Evolutionary conservation across 352 stramenopile species (phyloP).

Genomic region (Globisporangium mamillatum): DNA sequence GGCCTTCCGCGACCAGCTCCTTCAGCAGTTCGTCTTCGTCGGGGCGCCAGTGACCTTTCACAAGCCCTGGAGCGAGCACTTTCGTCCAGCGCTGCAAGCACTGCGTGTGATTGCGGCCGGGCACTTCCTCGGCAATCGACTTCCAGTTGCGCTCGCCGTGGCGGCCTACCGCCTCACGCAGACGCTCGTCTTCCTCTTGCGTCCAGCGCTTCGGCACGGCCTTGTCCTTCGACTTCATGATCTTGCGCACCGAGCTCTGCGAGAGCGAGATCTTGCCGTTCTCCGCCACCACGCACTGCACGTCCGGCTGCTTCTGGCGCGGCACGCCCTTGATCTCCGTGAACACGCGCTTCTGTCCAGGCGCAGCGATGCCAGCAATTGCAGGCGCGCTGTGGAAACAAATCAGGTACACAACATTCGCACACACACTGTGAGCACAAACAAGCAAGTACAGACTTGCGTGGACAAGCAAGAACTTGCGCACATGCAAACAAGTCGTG

Average conservation of each 20-base stretch:
- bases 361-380: background rate
- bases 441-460: background rate
- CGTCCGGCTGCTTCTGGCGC: slow-evolving; percentile 79
- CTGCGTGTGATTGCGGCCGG: slow-evolving; percentile 84
- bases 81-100: slow-evolving; percentile 91
- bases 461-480: background rate
- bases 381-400: slow-evolving; percentile 1
- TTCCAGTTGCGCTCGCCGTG: slow-evolving; percentile 89
- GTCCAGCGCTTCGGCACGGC: slow-evolving; percentile 80
- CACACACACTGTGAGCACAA: slow-evolving; percentile 1
- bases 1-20: slow-evolving; percentile 71
- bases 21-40: slow-evolving; percentile 91
- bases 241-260: slow-evolving; percentile 51
- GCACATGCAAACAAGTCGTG: background rate
- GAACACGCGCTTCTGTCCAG: slow-evolving; percentile 69
- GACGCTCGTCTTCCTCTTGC: slow-evolving; percentile 72
- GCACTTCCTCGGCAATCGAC: slow-evolving; percentile 82
- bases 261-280: slow-evolving; percentile 42
- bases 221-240: slow-evolving; percentile 86
- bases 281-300: slow-evolving; percentile 40
- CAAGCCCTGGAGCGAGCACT: slow-evolving; percentile 91
- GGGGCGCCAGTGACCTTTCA: slow-evolving; percentile 94
- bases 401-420: background rate
- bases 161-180: slow-evolving; percentile 69
- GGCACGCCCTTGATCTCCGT: slow-evolving; percentile 85